Percentiles rank a stretch among this genome's conserved stretches.
Conservation (phyloP, 495 filamentous ascomycete genomes). For the Clavariopsis aquatica region DNA sequence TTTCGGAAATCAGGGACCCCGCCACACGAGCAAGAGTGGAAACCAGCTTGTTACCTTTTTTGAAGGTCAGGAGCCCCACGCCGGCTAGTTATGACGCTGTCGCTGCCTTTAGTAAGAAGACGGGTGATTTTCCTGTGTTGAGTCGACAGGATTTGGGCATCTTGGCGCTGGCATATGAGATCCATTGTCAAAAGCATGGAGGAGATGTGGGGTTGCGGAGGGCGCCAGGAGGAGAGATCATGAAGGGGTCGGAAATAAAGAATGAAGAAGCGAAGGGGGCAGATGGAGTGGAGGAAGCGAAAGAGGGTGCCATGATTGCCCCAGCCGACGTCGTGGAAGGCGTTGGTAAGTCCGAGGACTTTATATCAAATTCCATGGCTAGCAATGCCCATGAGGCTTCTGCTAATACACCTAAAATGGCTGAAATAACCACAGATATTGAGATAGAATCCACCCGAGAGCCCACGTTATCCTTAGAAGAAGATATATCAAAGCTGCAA, state of each 20-base stretch:
- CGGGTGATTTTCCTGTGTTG: slow-evolving; percentile 83
- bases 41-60: slow-evolving; percentile 78
- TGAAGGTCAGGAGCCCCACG: slow-evolving; percentile 71
- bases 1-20: slow-evolving; percentile 87
- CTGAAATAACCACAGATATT: not conserved
- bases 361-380: not conserved
- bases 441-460: not conserved
- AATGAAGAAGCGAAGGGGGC: not conserved
- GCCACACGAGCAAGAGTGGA: slow-evolving; percentile 77
- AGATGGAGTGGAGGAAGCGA: too few relatives aligned
- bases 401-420: not conserved
- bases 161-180: slow-evolving; percentile 85
- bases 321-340: not conserved
- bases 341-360: not conserved
- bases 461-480: slow-evolving; percentile 1
- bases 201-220: slow-evolving; percentile 81
- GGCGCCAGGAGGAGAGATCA: slow-evolving; percentile 53
- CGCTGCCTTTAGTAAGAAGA: slow-evolving; percentile 83
- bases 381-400: too few relatives aligned
- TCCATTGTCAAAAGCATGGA: slow-evolving; percentile 80
- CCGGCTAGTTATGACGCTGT: slow-evolving; percentile 75
- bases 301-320: too few relatives aligned
- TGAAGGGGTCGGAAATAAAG: slow-evolving; percentile 4
- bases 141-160: slow-evolving; percentile 86
- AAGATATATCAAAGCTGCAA: slow-evolving; percentile 18